Evolutionary conservation across 164 flowering plant species (phyloP).

Genomic region (Amborella trichopoda): DNA sequence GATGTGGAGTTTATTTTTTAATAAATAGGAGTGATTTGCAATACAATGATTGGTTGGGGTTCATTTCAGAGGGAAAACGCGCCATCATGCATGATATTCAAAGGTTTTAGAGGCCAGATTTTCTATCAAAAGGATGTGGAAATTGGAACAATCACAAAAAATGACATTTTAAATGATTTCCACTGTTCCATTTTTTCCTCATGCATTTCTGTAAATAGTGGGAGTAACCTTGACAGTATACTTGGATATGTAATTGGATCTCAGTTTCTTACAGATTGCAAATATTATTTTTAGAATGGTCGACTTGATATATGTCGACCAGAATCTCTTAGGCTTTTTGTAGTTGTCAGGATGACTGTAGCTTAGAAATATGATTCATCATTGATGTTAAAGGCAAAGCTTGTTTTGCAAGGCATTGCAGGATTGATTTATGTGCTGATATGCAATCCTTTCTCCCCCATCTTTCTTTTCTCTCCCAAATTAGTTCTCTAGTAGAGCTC

Average conservation of each 20-base stretch:
- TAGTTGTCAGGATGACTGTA: too few relatives aligned
- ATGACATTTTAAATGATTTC: conserved; percentile 16
- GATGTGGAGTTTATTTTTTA: not conserved
- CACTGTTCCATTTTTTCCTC: not conserved
- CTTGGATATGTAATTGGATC: not conserved
- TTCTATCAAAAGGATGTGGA: conserved; percentile 24
- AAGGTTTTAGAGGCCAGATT: conserved; percentile 31
- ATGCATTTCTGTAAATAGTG: not conserved
- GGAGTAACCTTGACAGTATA: not conserved
- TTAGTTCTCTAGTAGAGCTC: too few relatives aligned
- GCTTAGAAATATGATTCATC: too few relatives aligned
- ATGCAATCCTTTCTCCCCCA: too few relatives aligned
- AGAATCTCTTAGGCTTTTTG: not conserved
- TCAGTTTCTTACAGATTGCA: not conserved
- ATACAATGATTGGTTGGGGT: not conserved
- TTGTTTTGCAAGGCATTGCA: too few relatives aligned
- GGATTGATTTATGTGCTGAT: too few relatives aligned
- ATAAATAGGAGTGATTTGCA: not conserved
- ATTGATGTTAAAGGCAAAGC: too few relatives aligned
- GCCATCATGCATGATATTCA: conserved; percentile 33
- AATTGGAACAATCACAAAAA: conserved; percentile 28
- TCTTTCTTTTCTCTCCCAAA: too few relatives aligned
- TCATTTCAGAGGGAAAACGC: conserved; percentile 32
- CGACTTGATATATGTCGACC: not conserved
- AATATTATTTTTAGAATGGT: not conserved